Evolutionary conservation across 177 flowering plant species (phyloP), one percentile per base, ranked within the genome.

Genomic region (Tripterygium wilfordii): DNA sequence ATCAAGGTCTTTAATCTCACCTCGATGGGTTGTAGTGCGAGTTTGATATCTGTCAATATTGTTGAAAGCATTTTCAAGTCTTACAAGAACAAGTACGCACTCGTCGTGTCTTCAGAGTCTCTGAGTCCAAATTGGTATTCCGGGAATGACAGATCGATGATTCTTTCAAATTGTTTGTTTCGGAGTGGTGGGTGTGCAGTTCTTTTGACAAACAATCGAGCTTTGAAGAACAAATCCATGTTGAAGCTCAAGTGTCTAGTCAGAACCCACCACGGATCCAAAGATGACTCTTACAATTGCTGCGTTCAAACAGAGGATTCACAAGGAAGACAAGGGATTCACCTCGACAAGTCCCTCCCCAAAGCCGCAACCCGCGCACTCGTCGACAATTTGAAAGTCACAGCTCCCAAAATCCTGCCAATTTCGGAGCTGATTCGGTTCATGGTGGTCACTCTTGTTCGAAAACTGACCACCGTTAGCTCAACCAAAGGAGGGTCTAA

Each of bases 1-100:
- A n/a, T n/a, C n/a, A n/a, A n/a, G n/a, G n/a, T 54, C 0, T 85
- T 60, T 32, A 83, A 85, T 27, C 56, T 85, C 37, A 60, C 83
- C 3, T 87, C 85, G 0, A 85, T 85, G 95, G 95, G 95, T 0
- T 85, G 95, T 48, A 80, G 88, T 48, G 95, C 95, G 0, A 85
- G 90, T 54, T 35, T 83, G 1, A 68, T 85, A 9, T 72, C 95
- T 0, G 36, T 80, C 6, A 69, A 80, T 29, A 36, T 75, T 0
- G 80, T 83, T 1, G 64, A 49, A 4, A 69, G 32, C 49, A 21
- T 76, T 14, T 82, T 82, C 48, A 83, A 73, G 51, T 37, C 63
- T 0, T 22, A 50, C 1, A 70, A 60, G 46, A 70, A 83, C 22
- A 10, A 28, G 19, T 12, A 55, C 17, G 95, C 89, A 1, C 49